Conservation (phyloP, 2,329 filamentous ascomycete species). For the Davidsoniella australis region DNA sequence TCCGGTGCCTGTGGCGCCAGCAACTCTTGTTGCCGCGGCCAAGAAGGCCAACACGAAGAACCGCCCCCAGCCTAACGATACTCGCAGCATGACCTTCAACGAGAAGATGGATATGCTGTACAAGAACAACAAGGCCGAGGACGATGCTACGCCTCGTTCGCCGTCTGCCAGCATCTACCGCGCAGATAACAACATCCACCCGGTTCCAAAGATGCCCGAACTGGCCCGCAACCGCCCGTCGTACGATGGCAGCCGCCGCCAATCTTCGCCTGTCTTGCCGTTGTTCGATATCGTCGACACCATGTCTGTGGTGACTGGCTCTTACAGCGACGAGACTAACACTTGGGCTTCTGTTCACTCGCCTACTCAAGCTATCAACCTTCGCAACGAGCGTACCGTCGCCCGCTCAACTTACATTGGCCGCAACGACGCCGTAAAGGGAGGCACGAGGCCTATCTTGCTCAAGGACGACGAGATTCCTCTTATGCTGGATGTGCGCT, state of each 20-base stretch:
- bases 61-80: slow-evolving; percentile 32
- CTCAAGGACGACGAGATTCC: slow-evolving; percentile 24
- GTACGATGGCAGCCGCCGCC: slow-evolving; percentile 22
- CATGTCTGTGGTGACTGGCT: slow-evolving; percentile 21
- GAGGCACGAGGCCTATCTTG: slow-evolving; percentile 14
- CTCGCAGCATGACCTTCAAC: slow-evolving; percentile 40
- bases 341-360: slow-evolving; percentile 35
- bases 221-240: slow-evolving; percentile 12
- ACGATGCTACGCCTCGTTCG: slow-evolving; percentile 3
- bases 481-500: slow-evolving; percentile 17
- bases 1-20: slow-evolving; percentile 31
- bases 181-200: slow-evolving; percentile 18
- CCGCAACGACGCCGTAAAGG: no score
- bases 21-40: background rate
- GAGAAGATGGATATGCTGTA: slow-evolving; percentile 36
- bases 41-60: slow-evolving; percentile 15
- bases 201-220: slow-evolving; percentile 20
- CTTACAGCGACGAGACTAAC: slow-evolving; percentile 24
- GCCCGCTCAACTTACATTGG: slow-evolving; percentile 3
- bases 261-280: slow-evolving; percentile 34
- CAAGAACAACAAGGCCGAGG: slow-evolving; percentile 18
- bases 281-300: slow-evolving; percentile 17
- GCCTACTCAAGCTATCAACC: slow-evolving; percentile 27
- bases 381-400: slow-evolving; percentile 23
- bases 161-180: slow-evolving; percentile 20